phyloP scores from a whole-genome alignment of 2,329 filamentous ascomycete genomes.

The Geoglossum cookeanum region DNA sequence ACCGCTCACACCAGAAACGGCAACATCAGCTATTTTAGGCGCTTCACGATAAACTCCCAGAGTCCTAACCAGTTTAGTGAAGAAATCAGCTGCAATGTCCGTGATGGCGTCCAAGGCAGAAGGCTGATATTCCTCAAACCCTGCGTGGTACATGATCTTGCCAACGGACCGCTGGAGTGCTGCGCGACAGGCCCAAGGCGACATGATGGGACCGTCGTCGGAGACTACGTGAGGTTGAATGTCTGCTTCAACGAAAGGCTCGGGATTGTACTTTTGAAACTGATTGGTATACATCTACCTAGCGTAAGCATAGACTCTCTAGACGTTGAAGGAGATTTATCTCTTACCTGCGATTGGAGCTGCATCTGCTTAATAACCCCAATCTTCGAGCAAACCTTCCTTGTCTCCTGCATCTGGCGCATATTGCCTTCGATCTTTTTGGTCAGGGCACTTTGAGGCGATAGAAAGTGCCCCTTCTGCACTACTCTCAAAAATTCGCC shows the following conservation, averaged over 20 bases:
- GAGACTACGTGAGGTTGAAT: constrained; percentile 77
- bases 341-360: constrained; percentile 68
- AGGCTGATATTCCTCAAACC: constrained; percentile 93
- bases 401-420: constrained; percentile 86
- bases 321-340: not conserved
- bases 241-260: constrained; percentile 74
- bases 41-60: constrained; percentile 69
- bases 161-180: constrained; percentile 79
- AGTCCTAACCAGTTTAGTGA: constrained; percentile 61
- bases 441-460: constrained; percentile 54
- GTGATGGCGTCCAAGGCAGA: constrained; percentile 82
- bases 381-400: constrained; percentile 91
- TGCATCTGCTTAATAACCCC: constrained; percentile 99
- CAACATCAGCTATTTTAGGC: constrained; percentile 36
- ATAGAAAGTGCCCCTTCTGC: constrained; percentile 53
- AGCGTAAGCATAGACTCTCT: not conserved
- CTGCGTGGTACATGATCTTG: constrained; percentile 88
- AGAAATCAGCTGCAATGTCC: constrained; percentile 76
- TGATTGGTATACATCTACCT: constrained; percentile 84
- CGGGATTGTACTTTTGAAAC: constrained; percentile 87
- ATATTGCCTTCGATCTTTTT: constrained; percentile 80
- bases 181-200: constrained; percentile 59
- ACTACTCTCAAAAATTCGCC: constrained; percentile 70
- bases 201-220: constrained; percentile 76
- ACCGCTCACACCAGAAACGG: not conserved